Evolutionary conservation across 2,329 filamentous ascomycete genomes (phyloP).

Genomic region (Ophiostoma tasmaniense): DNA sequence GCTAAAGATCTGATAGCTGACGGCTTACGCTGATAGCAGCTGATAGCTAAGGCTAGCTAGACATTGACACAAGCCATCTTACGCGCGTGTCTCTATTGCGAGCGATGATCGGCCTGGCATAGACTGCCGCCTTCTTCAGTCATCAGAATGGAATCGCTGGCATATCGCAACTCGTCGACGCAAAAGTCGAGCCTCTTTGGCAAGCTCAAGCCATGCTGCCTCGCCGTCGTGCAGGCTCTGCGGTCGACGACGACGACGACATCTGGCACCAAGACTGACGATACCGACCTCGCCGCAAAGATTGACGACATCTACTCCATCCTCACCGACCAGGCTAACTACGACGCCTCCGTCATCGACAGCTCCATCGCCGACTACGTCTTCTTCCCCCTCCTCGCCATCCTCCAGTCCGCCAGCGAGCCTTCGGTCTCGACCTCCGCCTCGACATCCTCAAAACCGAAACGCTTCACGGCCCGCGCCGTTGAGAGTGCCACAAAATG

Average conservation of each 20-base stretch:
- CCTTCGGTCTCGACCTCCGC: not conserved
- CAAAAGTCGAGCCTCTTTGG: conserved; percentile 23
- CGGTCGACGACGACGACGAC: conserved; percentile 24
- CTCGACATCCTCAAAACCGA: not conserved
- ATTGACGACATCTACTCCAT: conserved; percentile 38
- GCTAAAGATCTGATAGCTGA: conserved; percentile 7
- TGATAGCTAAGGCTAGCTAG: not conserved
- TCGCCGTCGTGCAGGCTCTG: conserved; percentile 50
- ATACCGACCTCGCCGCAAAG: conserved; percentile 38
- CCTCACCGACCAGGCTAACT: conserved; percentile 36
- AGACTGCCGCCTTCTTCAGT: not conserved
- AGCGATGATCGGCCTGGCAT: conserved; percentile 2
- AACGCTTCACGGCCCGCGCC: conserved; percentile 45
- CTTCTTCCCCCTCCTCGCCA: conserved; percentile 85
- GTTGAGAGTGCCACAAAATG: conserved; percentile 72
- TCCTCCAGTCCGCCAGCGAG: conserved; percentile 56
- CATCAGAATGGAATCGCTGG: conserved; percentile 16
- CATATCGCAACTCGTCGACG: conserved; percentile 23
- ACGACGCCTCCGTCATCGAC: conserved; percentile 52
- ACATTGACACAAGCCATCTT: not conserved
- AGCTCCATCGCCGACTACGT: conserved; percentile 84
- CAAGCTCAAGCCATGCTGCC: conserved; percentile 53
- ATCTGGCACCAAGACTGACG: not conserved
- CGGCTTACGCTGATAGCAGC: not conserved
- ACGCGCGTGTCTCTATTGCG: not conserved